Base-by-base conservation (phyloP, 352 stramenopile genomes). In the Ochromonadaceae sp. region DNA sequence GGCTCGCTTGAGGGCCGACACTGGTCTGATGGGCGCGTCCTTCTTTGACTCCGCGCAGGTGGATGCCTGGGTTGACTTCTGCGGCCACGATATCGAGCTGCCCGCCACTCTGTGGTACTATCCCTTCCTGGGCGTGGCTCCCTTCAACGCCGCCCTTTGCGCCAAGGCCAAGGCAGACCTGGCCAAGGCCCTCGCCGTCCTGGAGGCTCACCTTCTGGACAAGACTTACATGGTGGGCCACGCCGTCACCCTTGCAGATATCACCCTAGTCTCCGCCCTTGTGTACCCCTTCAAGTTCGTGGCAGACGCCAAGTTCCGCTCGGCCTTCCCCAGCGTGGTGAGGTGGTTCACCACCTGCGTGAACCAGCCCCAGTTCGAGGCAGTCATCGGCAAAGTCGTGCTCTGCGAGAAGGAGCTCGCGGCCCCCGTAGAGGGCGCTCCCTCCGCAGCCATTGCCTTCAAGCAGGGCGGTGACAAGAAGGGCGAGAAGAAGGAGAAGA, bases 281-380 rank as follows among this genome's bases (percentile, higher is more conserved):
- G 68, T 96, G 32, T 94, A 96, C 75, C 84, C 85, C n/a, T 89
- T 95, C 70, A 95, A 93, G 76, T 75, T 96, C 40, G 77, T 95
- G 34, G 77, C 89, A 47, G 85, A 92, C 70, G 78, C 83, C 70
- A 76, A 81, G 40, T 93, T 85, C 72, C 79, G 88, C 65, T 86
- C 85, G 67, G 73, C 76, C 40, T 96, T 84, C 75, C 76, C 78
- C 25, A 83, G 80, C 59, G 82, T 96, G 50, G 36, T 80, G 38
- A 78, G 83, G 50, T 96, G 87, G 87, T 97, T 97, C 73, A 74
- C 70, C 38, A 93, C 81, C 50, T 86, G 83, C 39, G 85, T 94
- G n/a, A 89, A 93, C 72, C 84, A 95, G 75, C 80, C 84, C 14
- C 75, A 95, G 71, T 96, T 97, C 77, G 69, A 79, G 56, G 77